Base-by-base conservation (phyloP, 345 rosid genomes). In the Linum usitatissimum region DNA sequence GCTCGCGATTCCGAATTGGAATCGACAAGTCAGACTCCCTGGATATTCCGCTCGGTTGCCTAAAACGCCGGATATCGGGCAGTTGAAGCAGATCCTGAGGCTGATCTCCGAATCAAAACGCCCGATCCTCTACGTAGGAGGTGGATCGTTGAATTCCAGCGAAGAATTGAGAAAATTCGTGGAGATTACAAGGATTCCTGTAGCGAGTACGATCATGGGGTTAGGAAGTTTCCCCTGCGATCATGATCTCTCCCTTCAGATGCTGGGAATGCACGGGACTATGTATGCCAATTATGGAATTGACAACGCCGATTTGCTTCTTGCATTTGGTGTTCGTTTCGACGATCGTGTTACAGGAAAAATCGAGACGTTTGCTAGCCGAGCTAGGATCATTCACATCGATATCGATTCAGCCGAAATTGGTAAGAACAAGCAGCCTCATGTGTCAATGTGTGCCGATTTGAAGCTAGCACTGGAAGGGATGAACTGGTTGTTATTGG, bases 231-330 rank as follows among this genome's bases (percentile, higher is more conserved):
- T 72, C 64, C 92, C 96, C 0, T 64, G 76, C 62, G 57, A 79
- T 0, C 82, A 82, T 75, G 86, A 84, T 2, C 60, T 93, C 69
- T 90, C 99, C 0, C 65, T 93, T 58, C 87, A 80, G 49, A 90
- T 93, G 99, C 90, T 93, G 59, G 99, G 99, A 18, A 93, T 93
- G 99, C 99, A 90, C 49, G 99, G 99, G 28, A 87, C 97, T 3
- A 94, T 93, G 51, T 87, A 74, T 59, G 99, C 96, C 1, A 93
- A 93, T 65, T 90, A 93, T 76, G 79, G 97, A 14, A 90, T 93
- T 59, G 97, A 93, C 42, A 78, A 87, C 64, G 75, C 86, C 70
- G 99, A 93, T 80, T 19, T 93, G 68, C 72, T 93, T 72, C 86
- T 93, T 51, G 97, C 99, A 0, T 87, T 93, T 76, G 99, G 99